phyloP scores from a whole-genome alignment of 805 yeast genomes.

The Saturnispora saitoi region DNA sequence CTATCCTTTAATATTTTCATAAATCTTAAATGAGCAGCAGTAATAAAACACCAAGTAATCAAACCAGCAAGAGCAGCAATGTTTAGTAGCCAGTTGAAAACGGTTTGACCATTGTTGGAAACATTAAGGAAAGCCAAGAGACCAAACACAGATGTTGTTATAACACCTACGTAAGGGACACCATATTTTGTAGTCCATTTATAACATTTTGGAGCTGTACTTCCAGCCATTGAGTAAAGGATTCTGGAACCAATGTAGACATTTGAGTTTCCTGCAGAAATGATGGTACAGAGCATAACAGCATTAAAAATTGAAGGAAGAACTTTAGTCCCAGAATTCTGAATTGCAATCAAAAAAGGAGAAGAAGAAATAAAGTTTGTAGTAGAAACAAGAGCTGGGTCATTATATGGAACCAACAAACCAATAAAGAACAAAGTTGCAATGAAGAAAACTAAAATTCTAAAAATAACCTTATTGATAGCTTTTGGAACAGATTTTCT shows the following conservation, averaged over 20 bases:
- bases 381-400: constrained; percentile 36
- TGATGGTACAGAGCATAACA: constrained; percentile 53
- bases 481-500: constrained; percentile 65
- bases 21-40: constrained; percentile 58
- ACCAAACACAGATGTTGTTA: constrained; percentile 53
- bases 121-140: constrained; percentile 53
- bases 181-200: constrained; percentile 43
- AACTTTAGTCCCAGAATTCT: constrained; percentile 56
- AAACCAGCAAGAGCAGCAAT: constrained; percentile 74
- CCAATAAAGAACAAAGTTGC: constrained; percentile 61
- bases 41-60: constrained; percentile 63
- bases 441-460: constrained; percentile 61
- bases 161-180: constrained; percentile 53
- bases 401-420: constrained; percentile 59
- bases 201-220: constrained; percentile 49
- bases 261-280: constrained; percentile 76
- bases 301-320: constrained; percentile 68
- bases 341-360: constrained; percentile 66
- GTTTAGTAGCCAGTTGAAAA: constrained; percentile 65
- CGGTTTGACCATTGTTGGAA: constrained; percentile 44
- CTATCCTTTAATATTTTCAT: constrained; percentile 55
- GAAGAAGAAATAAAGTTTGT: constrained; percentile 44
- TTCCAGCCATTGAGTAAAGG: constrained; percentile 55
- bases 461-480: constrained; percentile 55
- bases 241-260: constrained; percentile 66